Percentiles rank a stretch among this genome's conserved stretches.
Evolutionary conservation across 2,329 filamentous ascomycete species (phyloP).

Genomic region (Massarina eburnea): DNA sequence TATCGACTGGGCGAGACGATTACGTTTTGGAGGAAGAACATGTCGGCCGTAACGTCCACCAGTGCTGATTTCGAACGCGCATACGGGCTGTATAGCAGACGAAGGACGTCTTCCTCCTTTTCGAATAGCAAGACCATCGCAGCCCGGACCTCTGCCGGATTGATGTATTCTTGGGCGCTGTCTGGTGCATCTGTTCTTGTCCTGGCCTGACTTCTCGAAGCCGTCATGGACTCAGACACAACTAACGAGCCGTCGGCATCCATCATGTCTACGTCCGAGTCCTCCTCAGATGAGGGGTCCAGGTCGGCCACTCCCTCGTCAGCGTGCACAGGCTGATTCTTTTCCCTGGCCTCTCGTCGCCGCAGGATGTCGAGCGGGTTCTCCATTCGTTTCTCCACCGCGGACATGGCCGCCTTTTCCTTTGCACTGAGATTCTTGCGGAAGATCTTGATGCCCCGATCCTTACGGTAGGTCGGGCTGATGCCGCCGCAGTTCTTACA

Average conservation of each 20-base stretch:
- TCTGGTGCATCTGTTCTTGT: conserved; percentile 34
- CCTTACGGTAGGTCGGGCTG: conserved; percentile 77
- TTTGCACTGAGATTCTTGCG: conserved; percentile 76
- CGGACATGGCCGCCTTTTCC: conserved; percentile 75
- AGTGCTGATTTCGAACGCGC: conserved; percentile 61
- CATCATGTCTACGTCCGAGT: conserved; percentile 41
- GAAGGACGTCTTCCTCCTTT: conserved; percentile 80
- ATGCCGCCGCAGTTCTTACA: conserved; percentile 65
- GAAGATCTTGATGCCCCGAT: conserved; percentile 91
- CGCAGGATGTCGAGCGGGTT: conserved; percentile 69
- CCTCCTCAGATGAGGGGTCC: conserved; percentile 47
- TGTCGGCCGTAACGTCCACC: conserved; percentile 68
- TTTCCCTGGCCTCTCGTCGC: conserved; percentile 47
- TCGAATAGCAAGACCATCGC: conserved; percentile 79
- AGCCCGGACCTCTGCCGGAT: conserved; percentile 79
- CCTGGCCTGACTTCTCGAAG: conserved; percentile 42
- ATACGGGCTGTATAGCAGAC: conserved; percentile 81
- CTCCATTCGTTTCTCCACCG: conserved; percentile 64
- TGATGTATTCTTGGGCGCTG: conserved; percentile 71
- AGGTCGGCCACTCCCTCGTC: conserved; percentile 74
- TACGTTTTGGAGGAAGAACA: conserved; percentile 90
- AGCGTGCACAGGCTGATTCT: conserved; percentile 51
- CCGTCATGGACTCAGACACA: conserved; percentile 48
- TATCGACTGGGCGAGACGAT: conserved; percentile 92
- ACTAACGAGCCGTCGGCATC: conserved; percentile 55